Evolutionary conservation across 495 filamentous ascomycete genomes (phyloP).

Genomic region (Neurospora africana): DNA sequence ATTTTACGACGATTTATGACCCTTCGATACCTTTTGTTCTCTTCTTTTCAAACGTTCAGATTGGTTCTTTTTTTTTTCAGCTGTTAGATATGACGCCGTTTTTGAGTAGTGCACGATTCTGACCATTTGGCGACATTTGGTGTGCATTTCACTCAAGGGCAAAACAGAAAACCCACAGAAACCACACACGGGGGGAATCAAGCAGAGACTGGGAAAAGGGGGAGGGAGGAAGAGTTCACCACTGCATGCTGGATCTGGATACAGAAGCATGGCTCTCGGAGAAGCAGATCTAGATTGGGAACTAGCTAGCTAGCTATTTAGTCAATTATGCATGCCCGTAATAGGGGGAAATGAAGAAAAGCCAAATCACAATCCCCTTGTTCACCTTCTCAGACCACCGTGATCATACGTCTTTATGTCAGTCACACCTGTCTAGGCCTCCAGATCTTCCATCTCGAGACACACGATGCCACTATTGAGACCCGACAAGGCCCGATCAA

Average conservation of each 20-base stretch:
- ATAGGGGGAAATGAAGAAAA: background rate
- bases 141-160: background rate
- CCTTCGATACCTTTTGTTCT: slow-evolving; percentile 5
- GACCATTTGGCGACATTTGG: background rate
- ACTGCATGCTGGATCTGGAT: background rate
- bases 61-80: background rate
- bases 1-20: slow-evolving; percentile 4
- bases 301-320: background rate
- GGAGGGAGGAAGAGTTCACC: background rate
- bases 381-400: background rate
- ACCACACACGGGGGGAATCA: background rate
- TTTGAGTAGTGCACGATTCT: background rate
- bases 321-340: background rate
- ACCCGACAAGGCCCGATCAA: background rate
- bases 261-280: background rate
- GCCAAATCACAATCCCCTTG: background rate
- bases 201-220: background rate
- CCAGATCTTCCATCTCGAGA: background rate
- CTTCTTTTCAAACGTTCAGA: slow-evolving; percentile 5
- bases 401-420: background rate
- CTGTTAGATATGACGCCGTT: background rate
- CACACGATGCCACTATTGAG: background rate
- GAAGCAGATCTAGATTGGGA: background rate
- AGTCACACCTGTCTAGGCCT: background rate
- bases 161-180: background rate